phyloP scores from a whole-genome alignment of 225 moss, liverwort and hornwort genomes.

The Pseudisothecium myosuroides region DNA sequence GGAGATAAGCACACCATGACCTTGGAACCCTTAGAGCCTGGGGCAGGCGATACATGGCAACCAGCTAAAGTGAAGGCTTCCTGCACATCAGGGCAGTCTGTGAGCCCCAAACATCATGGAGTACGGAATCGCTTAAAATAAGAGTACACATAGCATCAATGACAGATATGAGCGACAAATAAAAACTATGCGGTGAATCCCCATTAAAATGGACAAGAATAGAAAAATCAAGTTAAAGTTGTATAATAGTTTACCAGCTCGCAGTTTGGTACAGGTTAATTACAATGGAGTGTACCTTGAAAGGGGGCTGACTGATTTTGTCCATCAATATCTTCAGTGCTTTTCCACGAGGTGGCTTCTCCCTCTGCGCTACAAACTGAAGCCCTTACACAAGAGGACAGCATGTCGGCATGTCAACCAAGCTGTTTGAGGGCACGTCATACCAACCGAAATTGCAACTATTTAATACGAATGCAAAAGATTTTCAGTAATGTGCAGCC shows the following conservation, averaged over 20 bases:
- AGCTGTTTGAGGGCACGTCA: background rate
- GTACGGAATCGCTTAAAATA: background rate
- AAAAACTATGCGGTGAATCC: background rate
- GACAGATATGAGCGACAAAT: background rate
- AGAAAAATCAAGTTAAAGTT: background rate
- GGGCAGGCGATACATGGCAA: constrained; percentile 60
- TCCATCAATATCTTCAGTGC: constrained; percentile 46
- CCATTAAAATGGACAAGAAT: background rate
- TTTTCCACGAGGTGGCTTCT: constrained; percentile 83
- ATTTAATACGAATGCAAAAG: background rate
- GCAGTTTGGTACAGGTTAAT: background rate
- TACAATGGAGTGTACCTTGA: constrained; percentile 23
- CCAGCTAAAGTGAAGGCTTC: constrained; percentile 79
- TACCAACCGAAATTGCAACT: background rate
- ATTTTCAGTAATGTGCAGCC: background rate
- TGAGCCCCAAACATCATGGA: background rate
- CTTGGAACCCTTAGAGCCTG: constrained; percentile 53
- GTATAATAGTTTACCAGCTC: background rate
- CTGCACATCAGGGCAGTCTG: constrained; percentile 25
- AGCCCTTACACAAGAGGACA: background rate
- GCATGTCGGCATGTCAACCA: background rate
- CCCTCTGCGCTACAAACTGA: constrained; percentile 80
- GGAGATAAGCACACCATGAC: constrained; percentile 74
- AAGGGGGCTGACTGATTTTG: constrained; percentile 31
- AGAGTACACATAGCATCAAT: background rate